Percentiles rank a stretch among this genome's conserved stretches.
phyloP scores from a whole-genome alignment of 352 stramenopile species.

The Globisporangium perplexum region DNA sequence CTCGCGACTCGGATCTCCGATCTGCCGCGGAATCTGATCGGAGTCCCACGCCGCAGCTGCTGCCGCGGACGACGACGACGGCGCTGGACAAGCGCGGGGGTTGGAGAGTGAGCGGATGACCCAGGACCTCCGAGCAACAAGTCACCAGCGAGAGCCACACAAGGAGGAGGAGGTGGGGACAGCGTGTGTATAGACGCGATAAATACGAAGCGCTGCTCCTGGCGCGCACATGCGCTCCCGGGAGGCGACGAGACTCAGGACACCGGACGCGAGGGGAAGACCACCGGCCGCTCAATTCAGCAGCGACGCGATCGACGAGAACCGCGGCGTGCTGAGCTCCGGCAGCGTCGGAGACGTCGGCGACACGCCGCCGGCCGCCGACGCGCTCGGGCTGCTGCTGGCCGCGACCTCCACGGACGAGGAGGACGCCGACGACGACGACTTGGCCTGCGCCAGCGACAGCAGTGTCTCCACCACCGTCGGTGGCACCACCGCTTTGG shows the following conservation, averaged over 20 bases:
- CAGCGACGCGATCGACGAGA: conserved; percentile 39
- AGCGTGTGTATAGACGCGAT: neutral
- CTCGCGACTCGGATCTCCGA: no score
- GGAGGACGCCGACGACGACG: neutral
- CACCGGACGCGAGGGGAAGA: no score
- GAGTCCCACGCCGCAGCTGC: no score
- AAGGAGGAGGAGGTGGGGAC: neutral
- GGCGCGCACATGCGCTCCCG: neutral
- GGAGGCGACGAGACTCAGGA: neutral
- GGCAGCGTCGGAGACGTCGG: conserved; percentile 12
- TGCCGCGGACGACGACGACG: no score
- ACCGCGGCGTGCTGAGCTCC: conserved; percentile 12
- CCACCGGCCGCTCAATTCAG: conserved; percentile 33
- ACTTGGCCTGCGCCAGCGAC: conserved; percentile 42
- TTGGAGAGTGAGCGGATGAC: neutral
- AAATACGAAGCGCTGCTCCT: neutral
- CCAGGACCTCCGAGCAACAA: no score
- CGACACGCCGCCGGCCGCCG: neutral
- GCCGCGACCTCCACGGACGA: neutral
- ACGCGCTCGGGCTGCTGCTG: neutral
- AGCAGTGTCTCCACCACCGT: conserved; percentile 63
- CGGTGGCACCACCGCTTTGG: conserved; percentile 19
- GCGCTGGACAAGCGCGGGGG: no score
- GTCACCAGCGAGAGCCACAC: no score
- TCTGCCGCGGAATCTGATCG: no score